Percentiles rank a stretch among this genome's conserved stretches.
phyloP scores from a whole-genome alignment of 2,329 filamentous ascomycete species.

The Fragosphaeria purpurea region DNA sequence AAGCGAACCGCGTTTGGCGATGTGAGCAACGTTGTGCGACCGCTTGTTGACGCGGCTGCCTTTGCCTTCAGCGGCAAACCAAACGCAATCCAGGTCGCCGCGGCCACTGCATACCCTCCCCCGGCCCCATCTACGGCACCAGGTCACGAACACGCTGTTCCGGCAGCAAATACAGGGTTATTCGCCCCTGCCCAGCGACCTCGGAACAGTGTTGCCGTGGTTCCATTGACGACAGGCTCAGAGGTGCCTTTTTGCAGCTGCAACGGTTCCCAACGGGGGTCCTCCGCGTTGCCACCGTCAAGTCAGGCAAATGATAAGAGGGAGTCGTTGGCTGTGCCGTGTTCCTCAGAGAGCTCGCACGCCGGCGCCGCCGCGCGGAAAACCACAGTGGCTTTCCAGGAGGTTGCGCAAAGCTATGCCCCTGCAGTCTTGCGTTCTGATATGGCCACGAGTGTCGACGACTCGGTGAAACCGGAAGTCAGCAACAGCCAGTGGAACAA shows the following conservation, averaged over 20 bases:
- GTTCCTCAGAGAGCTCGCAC: background rate
- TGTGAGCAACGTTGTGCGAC: slow-evolving; percentile 58
- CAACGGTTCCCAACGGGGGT: no score
- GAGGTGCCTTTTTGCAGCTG: background rate
- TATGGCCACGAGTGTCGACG: background rate
- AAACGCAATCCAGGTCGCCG: slow-evolving; percentile 12
- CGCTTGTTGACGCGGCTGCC: slow-evolving; percentile 18
- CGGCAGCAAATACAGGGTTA: slow-evolving; percentile 1
- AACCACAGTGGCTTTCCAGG: background rate
- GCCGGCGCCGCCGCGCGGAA: slow-evolving; percentile 2
- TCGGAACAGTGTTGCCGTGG: background rate
- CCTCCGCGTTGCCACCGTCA: no score
- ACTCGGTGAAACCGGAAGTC: background rate
- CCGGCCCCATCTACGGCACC: slow-evolving; percentile 13
- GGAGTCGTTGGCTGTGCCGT: background rate
- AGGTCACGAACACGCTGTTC: slow-evolving; percentile 27
- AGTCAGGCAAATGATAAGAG: background rate
- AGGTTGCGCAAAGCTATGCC: background rate
- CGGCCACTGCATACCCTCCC: slow-evolving; percentile 8
- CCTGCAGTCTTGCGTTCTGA: background rate
- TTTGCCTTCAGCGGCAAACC: slow-evolving; percentile 18
- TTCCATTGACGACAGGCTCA: background rate
- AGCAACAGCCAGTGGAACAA: background rate
- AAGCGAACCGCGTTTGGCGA: slow-evolving; percentile 77
- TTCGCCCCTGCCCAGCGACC: slow-evolving; percentile 11